Evolutionary conservation across 768 basidiomycete species (phyloP).

Genomic region (Suillus clintonianus): DNA sequence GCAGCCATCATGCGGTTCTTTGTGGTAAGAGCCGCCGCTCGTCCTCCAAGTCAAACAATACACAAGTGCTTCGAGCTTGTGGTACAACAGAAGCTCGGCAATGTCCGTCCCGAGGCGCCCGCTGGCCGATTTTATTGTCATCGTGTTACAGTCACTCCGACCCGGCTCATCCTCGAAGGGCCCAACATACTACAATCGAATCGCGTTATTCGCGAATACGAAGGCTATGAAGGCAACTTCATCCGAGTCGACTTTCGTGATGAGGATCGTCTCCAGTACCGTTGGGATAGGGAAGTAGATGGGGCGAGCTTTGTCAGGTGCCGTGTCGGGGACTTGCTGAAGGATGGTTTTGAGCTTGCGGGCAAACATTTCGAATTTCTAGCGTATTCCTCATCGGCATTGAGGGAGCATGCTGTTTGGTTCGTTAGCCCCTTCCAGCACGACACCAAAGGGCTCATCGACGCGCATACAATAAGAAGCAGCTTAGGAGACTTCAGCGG

Average conservation of each 20-base stretch:
- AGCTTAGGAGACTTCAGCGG: slow-evolving; percentile 69
- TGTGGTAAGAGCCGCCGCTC: slow-evolving; percentile 46
- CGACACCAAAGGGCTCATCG: slow-evolving; percentile 44
- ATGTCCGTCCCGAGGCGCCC: slow-evolving; percentile 25
- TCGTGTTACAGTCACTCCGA: slow-evolving; percentile 78
- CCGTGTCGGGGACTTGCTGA: slow-evolving; percentile 60
- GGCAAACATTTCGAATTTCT: slow-evolving; percentile 78
- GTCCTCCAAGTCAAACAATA: slow-evolving; percentile 44
- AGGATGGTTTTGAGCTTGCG: slow-evolving; percentile 67
- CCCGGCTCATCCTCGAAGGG: slow-evolving; percentile 72
- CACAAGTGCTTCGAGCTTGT: slow-evolving; percentile 48
- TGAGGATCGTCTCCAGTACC: slow-evolving; percentile 74
- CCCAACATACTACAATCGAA: slow-evolving; percentile 79
- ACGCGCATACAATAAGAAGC: slow-evolving; percentile 58
- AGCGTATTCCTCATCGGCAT: slow-evolving; percentile 77
- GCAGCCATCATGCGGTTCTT: slow-evolving; percentile 58
- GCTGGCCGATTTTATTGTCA: slow-evolving; percentile 61
- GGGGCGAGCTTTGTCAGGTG: slow-evolving; percentile 53
- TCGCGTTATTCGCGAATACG: slow-evolving; percentile 71
- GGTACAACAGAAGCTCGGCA: slow-evolving; percentile 15
- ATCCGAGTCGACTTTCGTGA: slow-evolving; percentile 84
- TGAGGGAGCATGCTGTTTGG: slow-evolving; percentile 84
- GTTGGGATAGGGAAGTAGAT: slow-evolving; percentile 71
- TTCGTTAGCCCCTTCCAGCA: slow-evolving; percentile 67
- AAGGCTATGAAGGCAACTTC: slow-evolving; percentile 64